Conservation (phyloP, 2,329 filamentous ascomycete species). For the Fusarium clavum region DNA sequence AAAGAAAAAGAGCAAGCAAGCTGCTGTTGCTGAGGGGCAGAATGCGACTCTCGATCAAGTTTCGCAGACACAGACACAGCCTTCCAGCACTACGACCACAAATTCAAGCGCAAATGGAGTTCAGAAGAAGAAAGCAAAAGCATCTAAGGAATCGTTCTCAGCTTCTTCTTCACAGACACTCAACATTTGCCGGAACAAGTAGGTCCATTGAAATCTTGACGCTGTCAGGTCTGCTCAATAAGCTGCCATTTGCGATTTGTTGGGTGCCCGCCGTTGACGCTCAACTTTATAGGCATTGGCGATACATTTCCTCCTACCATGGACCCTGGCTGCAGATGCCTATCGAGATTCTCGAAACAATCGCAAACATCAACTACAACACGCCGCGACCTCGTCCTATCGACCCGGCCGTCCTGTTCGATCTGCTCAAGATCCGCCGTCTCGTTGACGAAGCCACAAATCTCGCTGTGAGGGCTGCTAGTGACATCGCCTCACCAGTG, state of each 20-base stretch:
- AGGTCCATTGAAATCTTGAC: conserved; percentile 50
- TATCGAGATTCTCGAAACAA: conserved; percentile 79
- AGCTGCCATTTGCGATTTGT: conserved; percentile 1
- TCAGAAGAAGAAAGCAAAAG: conserved; percentile 29
- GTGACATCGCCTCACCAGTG: conserved; percentile 74
- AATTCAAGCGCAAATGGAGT: conserved; percentile 16
- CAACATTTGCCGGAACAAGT: conserved; percentile 73
- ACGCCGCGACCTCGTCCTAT: conserved; percentile 80
- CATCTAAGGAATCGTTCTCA: conserved; percentile 15
- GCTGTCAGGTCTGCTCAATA: conserved; percentile 4
- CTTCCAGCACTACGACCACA: conserved; percentile 1
- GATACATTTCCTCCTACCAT: conserved; percentile 85
- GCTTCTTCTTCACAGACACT: conserved; percentile 33
- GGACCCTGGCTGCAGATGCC: conserved; percentile 86
- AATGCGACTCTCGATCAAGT: conserved; percentile 12
- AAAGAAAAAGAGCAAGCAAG: conserved; percentile 62
- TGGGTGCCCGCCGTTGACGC: conserved; percentile 21
- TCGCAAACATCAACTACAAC: conserved; percentile 84
- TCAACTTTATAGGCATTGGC: conserved; percentile 75
- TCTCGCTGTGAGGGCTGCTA: conserved; percentile 80
- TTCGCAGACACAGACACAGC: conserved; percentile 25
- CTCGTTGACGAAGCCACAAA: conserved; percentile 84
- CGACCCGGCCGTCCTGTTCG: conserved; percentile 84
- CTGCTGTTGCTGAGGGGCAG: conserved; percentile 51
- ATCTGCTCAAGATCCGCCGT: conserved; percentile 83